Percentiles rank a stretch among this genome's conserved stretches.
Evolutionary conservation across 495 filamentous ascomycete species (phyloP).

Genomic region (Penicillium simplicissimum): DNA sequence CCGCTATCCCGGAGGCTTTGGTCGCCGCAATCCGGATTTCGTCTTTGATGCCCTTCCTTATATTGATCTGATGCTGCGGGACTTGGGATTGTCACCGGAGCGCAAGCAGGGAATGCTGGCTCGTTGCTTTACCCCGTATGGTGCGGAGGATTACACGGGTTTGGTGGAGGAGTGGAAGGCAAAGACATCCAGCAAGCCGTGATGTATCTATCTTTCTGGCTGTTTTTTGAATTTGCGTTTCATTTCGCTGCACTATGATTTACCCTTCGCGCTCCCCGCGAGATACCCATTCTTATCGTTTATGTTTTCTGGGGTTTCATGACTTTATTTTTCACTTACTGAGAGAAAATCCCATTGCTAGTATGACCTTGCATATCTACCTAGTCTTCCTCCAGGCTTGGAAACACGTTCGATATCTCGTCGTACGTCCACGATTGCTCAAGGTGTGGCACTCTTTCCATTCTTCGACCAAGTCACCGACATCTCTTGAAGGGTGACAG

Average conservation of each 20-base stretch:
- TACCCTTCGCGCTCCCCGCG: conserved; percentile 9
- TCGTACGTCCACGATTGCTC: too few relatives aligned
- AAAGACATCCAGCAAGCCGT: conserved; percentile 7
- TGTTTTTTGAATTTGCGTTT: conserved; percentile 1
- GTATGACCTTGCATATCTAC: too few relatives aligned
- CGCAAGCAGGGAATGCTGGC: conserved; percentile 48
- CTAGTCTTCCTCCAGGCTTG: too few relatives aligned
- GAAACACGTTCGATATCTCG: too few relatives aligned
- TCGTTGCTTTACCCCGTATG: conserved; percentile 58
- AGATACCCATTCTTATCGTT: neutral
- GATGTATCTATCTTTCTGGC: neutral
- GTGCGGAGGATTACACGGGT: conserved; percentile 59
- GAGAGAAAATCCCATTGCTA: too few relatives aligned
- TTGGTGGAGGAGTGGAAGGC: conserved; percentile 58
- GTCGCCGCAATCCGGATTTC: conserved; percentile 64
- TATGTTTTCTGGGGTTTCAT: neutral
- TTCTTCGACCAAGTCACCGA: too few relatives aligned
- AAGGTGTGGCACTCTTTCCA: too few relatives aligned
- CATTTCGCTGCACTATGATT: neutral
- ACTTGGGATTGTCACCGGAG: conserved; percentile 56
- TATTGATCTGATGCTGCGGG: conserved; percentile 66
- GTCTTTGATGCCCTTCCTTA: conserved; percentile 80
- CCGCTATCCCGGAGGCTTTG: conserved; percentile 67
- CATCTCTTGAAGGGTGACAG: too few relatives aligned
- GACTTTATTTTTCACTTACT: too few relatives aligned